Evolutionary conservation across 805 yeast species (phyloP), one percentile per base, ranked within the genome.

Genomic region (Wickerhamomyces chambardii): DNA sequence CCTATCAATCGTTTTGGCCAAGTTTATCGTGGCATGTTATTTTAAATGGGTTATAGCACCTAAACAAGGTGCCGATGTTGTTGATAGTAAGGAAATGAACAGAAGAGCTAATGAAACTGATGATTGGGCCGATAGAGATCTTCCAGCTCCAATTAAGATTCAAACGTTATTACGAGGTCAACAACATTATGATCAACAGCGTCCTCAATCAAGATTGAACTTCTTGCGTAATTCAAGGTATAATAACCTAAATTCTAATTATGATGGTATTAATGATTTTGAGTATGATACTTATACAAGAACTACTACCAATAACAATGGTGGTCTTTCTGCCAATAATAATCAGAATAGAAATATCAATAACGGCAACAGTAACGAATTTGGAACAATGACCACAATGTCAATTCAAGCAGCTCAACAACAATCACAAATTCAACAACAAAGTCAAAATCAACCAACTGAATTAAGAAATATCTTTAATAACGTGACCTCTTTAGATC

Each of bases 11-110:
- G 95, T 87, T 17, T 51, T 78, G 35, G 66, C 67, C 30, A 89
- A 89, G 59, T 92, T 92, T 48, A 37, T 82, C 12, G 66, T 90
- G 55, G 97, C 98, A 0, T 79, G 90, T 52, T 85, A 87, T 55
- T 92, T 81, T 67, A 78, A 82, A 47, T 90, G 96, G 95, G 59
- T 75, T 38, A 60, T 90, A 15, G 70, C 95, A 9, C 73, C 76
- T 30, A 67, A 59, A 26, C 96, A 87, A 61, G 97, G 97, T 41
- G 92, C 92, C 3, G 72, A 70, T 40, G 62, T 61, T 19, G 63
- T 78, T 33, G 73, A 75, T 40, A 66, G 70, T 42, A 75, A 73
- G 48, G 67, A 73, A 29, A 70, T 81, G 79, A 68, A 65, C 17
- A 67, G 70, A 40, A 75, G 89, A 47, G 74, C 75, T 32, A 70